A percentile compares a stretch with the other conserved stretches of the same genome.
phyloP scores from a whole-genome alignment of 768 basidiomycete genomes.

The Megacollybia marginata region DNA sequence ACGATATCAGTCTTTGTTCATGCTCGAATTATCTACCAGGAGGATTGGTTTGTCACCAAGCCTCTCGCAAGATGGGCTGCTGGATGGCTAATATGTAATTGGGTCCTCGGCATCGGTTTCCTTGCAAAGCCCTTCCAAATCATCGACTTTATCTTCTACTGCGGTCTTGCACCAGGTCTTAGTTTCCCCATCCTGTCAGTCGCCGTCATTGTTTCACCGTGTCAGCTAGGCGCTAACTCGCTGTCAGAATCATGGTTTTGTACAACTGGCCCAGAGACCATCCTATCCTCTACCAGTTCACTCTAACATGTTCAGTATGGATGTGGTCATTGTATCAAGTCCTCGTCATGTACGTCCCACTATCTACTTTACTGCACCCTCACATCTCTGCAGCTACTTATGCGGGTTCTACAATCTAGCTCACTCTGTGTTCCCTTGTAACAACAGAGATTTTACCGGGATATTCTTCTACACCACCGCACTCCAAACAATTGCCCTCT shows the following conservation, averaged over 20 bases:
- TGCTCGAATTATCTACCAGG: neutral
- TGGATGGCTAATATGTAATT: conserved; percentile 59
- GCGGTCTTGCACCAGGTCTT: conserved; percentile 50
- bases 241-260: conserved; percentile 45
- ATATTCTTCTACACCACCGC: conserved; percentile 44
- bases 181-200: conserved; percentile 53
- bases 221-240: no score
- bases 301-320: conserved; percentile 54
- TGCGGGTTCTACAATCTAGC: conserved; percentile 32
- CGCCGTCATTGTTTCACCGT: neutral
- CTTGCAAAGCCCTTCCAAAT: conserved; percentile 34
- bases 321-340: conserved; percentile 60
- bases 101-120: conserved; percentile 55
- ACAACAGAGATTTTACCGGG: conserved; percentile 37
- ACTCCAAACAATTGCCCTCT: conserved; percentile 62
- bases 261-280: conserved; percentile 68
- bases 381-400: conserved; percentile 18
- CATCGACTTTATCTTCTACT: conserved; percentile 57
- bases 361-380: conserved; percentile 14
- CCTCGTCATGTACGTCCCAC: conserved; percentile 39
- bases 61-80: conserved; percentile 56
- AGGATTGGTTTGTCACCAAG: conserved; percentile 14
- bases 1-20: neutral
- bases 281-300: conserved; percentile 51
- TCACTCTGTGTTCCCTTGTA: conserved; percentile 23